Evolutionary conservation across 805 yeast genomes (phyloP), one percentile per base, ranked within the genome.

Genomic region (Monosporozyma unispora): DNA sequence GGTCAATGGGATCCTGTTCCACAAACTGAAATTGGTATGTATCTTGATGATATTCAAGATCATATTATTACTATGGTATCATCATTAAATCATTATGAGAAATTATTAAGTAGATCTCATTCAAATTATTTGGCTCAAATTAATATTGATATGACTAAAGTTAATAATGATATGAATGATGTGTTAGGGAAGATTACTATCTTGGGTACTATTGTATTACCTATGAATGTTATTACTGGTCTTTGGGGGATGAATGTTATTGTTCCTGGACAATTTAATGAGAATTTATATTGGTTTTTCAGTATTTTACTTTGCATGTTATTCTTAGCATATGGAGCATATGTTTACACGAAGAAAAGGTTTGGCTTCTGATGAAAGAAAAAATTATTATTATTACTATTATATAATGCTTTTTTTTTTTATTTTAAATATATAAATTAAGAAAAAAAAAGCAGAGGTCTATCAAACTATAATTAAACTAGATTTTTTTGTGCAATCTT

Each of bases 201-300:
- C 40, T 69, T 91, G 54, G 99, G 98, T 76, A 88, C 98, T 0
- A 87, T 93, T 49, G 96, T 93, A 19, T 71, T 93, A 51, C 99
- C 99, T 3, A 79, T 93, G 78, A 93, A 93, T 63, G 87, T 93
- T 49, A 84, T 93, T 21, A 93, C 99, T 0, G 99, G 99, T 19
- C 70, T 93, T 44, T 93, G 98, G 98, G 99, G 99, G 50, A 93
- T 93, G 99, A 93, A 93, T 70, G 95, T 93, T 56, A 60, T 87
- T 10, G 99, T 93, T 33, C 99, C 99, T 0, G 99, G 99, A 0
- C 98, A 91, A 64, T 77, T 74, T 25, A 67, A 69, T 7, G 77
- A 75, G n/a, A 75, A 80, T 6, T 65, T 85, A 53, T 57, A 64
- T 2, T 85, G 93, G 93, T 85, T 86, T 62, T 79, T 76, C 61